Evolutionary conservation across 805 yeast species (phyloP), one percentile per base, ranked within the genome.

Genomic region (Nakazawaea peltata): DNA sequence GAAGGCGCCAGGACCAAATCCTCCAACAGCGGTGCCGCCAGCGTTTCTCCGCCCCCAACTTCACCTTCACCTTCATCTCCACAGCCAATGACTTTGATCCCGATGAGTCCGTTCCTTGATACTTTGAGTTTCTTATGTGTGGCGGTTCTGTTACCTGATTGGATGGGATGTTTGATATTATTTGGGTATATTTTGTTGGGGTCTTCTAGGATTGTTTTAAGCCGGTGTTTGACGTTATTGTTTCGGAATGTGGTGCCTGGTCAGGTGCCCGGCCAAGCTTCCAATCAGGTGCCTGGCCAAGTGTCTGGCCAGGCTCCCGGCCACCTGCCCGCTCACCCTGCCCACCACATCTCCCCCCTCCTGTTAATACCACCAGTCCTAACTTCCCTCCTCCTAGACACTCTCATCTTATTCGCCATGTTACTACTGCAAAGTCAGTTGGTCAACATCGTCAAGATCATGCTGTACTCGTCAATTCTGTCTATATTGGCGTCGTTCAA

Each of bases 381-480:
- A 16, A 23, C 31, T 4, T 32, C 33, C 8, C 8, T 32, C 13
- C 7, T 28, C 9, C 11, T 28, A 13, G 40, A 32, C 26, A 9
- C 23, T 14, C 6, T 24, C 30, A 31, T 32, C 4, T 32, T 32
- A 15, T 32, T 32, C 19, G 15, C 17, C 4, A 16, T 22, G 4
- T 19, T 32, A 7, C 11, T 32, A 5, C 9, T 30, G 9, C 41
- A 30, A 21, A 26, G 22, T 17, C 39, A 36, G 28, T 22, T 29
- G 26, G 18, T 40, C 36, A 15, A 31, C 16, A 14, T 27, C 33
- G 16, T 42, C 53, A 10, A 53, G 50, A 24, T 56, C 49, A 40
- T 56, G 23, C 54, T 62, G 5, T 58, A 57, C 40, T 53, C 61
- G 0, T 44, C 54, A 26, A 44, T 59, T n/a, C 62, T 62, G 1